A percentile compares a stretch with the other conserved stretches of the same genome.
Conservation (phyloP, 352 stramenopile genomes). For the Globisporangium barbulae region DNA sequence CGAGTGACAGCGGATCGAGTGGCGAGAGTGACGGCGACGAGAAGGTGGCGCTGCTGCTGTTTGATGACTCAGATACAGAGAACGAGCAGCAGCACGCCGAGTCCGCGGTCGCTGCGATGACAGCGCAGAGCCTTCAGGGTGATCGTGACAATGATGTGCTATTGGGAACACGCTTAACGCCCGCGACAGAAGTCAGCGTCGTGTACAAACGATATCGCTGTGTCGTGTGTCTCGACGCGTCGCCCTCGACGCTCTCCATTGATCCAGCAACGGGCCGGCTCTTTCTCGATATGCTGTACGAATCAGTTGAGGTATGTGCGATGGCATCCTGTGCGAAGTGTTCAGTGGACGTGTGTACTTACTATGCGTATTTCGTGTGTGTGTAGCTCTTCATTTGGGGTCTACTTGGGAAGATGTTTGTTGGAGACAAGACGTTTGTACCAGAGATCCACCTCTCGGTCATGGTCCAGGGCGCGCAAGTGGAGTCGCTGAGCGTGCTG, state of each 20-base stretch:
- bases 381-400: conserved; percentile 70
- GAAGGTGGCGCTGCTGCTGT: background rate
- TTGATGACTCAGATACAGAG: background rate
- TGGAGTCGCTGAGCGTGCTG: conserved; percentile 80
- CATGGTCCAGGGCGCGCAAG: conserved; percentile 70
- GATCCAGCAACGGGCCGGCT: conserved; percentile 64
- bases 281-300: conserved; percentile 80
- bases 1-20: conserved; percentile 10
- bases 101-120: conserved; percentile 1
- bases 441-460: conserved; percentile 80
- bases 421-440: conserved; percentile 42
- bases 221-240: conserved; percentile 82
- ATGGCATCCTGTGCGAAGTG: too few species aligned
- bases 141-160: conserved; percentile 17
- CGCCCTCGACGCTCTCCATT: conserved; percentile 80
- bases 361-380: background rate
- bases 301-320: conserved; percentile 54
- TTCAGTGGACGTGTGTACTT: background rate
- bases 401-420: conserved; percentile 53
- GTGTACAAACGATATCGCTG: conserved; percentile 80
- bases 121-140: conserved; percentile 4
- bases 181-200: conserved; percentile 44
- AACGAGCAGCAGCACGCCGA: conserved; percentile 6
- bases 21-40: conserved; percentile 11
- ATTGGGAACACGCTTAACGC: conserved; percentile 31